Conservation (phyloP, 805 yeast species). For the Starmerella geochares region DNA sequence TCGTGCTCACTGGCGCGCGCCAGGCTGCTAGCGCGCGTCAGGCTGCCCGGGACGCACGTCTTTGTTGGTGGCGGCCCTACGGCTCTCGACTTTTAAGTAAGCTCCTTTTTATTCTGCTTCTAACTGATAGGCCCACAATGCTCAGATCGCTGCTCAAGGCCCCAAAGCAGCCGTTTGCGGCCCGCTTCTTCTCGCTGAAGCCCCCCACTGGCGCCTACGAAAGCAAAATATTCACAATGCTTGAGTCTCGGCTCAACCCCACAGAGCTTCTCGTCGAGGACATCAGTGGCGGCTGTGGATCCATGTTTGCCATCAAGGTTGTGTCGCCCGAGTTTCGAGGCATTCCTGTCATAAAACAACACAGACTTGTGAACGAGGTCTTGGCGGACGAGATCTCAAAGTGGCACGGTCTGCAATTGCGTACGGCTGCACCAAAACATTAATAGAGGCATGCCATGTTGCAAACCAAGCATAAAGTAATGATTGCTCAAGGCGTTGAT, state of each 20-base stretch:
- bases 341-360: slow-evolving; percentile 78
- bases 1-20: no score
- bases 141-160: neutral
- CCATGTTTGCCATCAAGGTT: slow-evolving; percentile 85
- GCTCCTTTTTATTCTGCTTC: neutral
- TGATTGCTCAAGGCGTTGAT: no score
- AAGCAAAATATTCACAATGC: slow-evolving; percentile 46
- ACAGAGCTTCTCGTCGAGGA: slow-evolving; percentile 57
- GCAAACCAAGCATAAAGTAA: no score
- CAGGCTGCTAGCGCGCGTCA: no score
- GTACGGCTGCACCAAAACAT: slow-evolving; percentile 45
- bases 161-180: neutral
- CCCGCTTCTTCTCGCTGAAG: slow-evolving; percentile 11
- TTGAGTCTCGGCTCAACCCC: slow-evolving; percentile 52
- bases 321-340: slow-evolving; percentile 70
- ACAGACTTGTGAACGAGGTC: slow-evolving; percentile 71
- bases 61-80: neutral
- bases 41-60: no score
- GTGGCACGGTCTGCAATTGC: slow-evolving; percentile 92
- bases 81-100: neutral
- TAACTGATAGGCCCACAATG: neutral
- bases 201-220: slow-evolving; percentile 39
- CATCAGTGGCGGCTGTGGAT: slow-evolving; percentile 93
- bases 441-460: neutral
- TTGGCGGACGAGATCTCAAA: slow-evolving; percentile 73